Conservation (phyloP, 768 basidiomycete species). For the Asterophora parasitica region DNA sequence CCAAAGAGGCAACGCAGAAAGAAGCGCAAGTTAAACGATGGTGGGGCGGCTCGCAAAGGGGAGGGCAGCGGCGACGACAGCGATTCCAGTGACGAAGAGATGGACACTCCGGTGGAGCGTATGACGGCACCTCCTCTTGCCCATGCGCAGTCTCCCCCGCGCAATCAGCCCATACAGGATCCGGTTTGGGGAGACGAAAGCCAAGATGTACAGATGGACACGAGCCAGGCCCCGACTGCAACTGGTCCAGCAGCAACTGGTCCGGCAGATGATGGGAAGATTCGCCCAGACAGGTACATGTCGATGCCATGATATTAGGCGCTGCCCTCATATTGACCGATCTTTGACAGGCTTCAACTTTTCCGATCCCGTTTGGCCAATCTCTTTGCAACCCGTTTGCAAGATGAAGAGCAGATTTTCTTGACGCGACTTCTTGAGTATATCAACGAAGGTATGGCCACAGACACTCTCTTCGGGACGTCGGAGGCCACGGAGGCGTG, state of each 20-base stretch:
- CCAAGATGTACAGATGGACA: conserved; percentile 61
- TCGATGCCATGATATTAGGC: conserved; percentile 7
- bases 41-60: conserved; percentile 47
- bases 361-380: conserved; percentile 78
- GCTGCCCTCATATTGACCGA: conserved; percentile 1
- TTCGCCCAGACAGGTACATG: conserved; percentile 57
- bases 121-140: conserved; percentile 44
- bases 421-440: conserved; percentile 63
- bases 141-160: conserved; percentile 17
- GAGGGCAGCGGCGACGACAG: conserved; percentile 51
- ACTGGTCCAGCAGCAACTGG: conserved; percentile 28
- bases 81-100: conserved; percentile 45
- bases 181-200: conserved; percentile 65
- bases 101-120: conserved; percentile 36
- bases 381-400: conserved; percentile 61
- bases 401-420: conserved; percentile 74
- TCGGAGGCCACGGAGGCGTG: conserved; percentile 74
- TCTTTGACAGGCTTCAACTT: conserved; percentile 53
- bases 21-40: conserved; percentile 81
- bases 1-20: conserved; percentile 76
- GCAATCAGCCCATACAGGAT: conserved; percentile 37
- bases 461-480: conserved; percentile 70
- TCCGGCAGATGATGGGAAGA: conserved; percentile 36
- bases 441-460: conserved; percentile 73
- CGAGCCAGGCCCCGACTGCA: conserved; percentile 35